These are phyloP conservation scores for Seiridium unicorne DNA, from an alignment of 2,329 filamentous ascomycete species.

Conservation along the genomic window DNA sequence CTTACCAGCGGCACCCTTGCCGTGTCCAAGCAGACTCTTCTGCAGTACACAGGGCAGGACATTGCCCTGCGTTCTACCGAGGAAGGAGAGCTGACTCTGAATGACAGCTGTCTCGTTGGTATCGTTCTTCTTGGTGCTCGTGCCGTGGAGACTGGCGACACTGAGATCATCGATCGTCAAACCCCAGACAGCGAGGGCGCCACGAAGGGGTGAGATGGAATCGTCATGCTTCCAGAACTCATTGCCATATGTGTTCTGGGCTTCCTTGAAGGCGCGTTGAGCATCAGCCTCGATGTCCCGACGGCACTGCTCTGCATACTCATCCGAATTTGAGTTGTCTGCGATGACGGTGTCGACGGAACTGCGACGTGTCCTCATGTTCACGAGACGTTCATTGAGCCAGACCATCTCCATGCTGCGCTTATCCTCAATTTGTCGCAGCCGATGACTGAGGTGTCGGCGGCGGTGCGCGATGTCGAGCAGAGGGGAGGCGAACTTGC, in stretches of 20 bases:
- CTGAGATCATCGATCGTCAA: slow-evolving; percentile 35
- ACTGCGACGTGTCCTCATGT: background rate
- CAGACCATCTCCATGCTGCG: slow-evolving; percentile 11
- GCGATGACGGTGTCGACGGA: background rate
- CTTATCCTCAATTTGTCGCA: slow-evolving; percentile 17
- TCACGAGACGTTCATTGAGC: slow-evolving; percentile 1
- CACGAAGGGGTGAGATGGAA: slow-evolving; percentile 31
- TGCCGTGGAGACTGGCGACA: slow-evolving; percentile 38
- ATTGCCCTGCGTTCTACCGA: slow-evolving; percentile 33
- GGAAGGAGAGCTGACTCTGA: slow-evolving; percentile 30
- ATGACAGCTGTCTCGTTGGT: slow-evolving; percentile 35
- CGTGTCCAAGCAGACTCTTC: slow-evolving; percentile 36
- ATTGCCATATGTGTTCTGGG: slow-evolving; percentile 23
- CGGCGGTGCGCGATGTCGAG: slow-evolving; percentile 25
- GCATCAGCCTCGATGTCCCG: slow-evolving; percentile 15
- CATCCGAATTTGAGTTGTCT: slow-evolving; percentile 1
- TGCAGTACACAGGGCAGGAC: slow-evolving; percentile 30
- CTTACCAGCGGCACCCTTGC: slow-evolving; percentile 35
- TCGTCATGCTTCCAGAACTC: slow-evolving; percentile 24
- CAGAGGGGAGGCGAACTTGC: slow-evolving; percentile 18
- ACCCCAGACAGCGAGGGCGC: slow-evolving; percentile 32
- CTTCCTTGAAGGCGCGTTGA: slow-evolving; percentile 17
- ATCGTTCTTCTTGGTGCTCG: slow-evolving; percentile 36
- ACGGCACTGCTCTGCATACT: slow-evolving; percentile 2
- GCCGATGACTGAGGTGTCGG: slow-evolving; percentile 18